phyloP scores from a whole-genome alignment of 192 early-diverging fungal species.

The Cetraspora pellucida region DNA sequence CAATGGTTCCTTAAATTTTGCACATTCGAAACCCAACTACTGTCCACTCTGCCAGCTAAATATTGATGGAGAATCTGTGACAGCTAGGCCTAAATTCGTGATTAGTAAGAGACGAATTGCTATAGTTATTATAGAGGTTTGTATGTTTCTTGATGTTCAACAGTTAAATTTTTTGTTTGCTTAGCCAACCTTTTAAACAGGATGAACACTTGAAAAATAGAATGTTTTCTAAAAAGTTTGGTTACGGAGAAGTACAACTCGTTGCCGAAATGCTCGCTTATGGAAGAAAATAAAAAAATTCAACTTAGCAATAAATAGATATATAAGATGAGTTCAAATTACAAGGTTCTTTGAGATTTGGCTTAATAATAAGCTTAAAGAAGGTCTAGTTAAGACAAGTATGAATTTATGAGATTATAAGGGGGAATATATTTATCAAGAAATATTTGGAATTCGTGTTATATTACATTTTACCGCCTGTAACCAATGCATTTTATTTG shows the following conservation, averaged over 20 bases:
- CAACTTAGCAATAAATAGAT: too few species aligned
- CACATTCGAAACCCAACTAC: not conserved
- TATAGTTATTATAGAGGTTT: not conserved
- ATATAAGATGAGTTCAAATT: too few species aligned
- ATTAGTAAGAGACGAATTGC: not conserved
- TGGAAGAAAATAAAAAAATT: too few species aligned
- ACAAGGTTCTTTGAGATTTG: too few species aligned
- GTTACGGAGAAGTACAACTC: not conserved
- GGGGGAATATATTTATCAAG: not conserved
- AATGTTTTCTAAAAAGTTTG: not conserved
- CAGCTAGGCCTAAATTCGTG: conserved; percentile 2
- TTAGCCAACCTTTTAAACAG: conserved; percentile 8
- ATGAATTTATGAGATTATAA: not conserved
- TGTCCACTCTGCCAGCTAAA: not conserved
- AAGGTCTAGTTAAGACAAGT: too few species aligned
- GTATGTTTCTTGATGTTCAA: not conserved
- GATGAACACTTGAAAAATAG: conserved; percentile 12
- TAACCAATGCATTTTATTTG: not conserved
- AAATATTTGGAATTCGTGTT: not conserved
- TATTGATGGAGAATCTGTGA: not conserved
- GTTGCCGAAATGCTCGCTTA: conserved; percentile 11
- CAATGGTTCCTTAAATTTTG: too few species aligned
- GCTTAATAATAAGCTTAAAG: too few species aligned
- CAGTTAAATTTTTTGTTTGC: not conserved
- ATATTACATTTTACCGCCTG: conserved; percentile 14